These are phyloP conservation scores for Aquilaria yunnanensis DNA, from an alignment of 345 rosid genomes.

Conservation along the genomic window DNA sequence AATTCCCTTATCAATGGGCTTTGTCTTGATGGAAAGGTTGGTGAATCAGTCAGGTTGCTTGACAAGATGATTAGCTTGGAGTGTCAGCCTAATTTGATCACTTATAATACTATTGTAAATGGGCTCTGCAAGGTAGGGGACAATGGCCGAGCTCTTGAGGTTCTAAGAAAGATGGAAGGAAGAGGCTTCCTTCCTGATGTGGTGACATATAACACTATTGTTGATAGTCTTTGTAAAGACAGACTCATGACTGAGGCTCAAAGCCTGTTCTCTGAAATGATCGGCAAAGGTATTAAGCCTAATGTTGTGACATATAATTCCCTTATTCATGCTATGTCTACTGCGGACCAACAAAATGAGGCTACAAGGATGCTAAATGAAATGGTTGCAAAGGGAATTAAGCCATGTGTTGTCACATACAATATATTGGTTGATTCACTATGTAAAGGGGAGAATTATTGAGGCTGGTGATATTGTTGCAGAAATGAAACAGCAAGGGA, in stretches of 20 bases:
- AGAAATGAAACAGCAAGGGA: not conserved
- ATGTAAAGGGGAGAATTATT: constrained; percentile 4
- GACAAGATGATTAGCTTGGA: no score
- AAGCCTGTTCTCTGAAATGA: constrained; percentile 9
- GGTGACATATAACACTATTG: not conserved
- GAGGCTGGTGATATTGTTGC: constrained; percentile 5
- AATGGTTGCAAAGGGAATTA: constrained; percentile 5
- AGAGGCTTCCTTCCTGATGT: not conserved
- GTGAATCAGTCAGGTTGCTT: constrained; percentile 6
- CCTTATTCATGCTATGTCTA: constrained; percentile 1
- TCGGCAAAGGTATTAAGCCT: not conserved
- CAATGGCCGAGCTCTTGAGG: constrained; percentile 10
- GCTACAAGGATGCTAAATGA: constrained; percentile 5
- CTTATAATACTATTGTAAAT: constrained; percentile 8
- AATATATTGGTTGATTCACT: constrained; percentile 11
- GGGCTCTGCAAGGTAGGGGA: constrained; percentile 15
- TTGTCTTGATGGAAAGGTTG: constrained; percentile 5
- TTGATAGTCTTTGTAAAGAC: constrained; percentile 14
- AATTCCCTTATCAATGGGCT: constrained; percentile 15
- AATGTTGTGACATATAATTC: constrained; percentile 10
- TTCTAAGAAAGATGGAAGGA: constrained; percentile 17
- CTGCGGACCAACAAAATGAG: constrained; percentile 3
- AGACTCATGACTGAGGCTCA: constrained; percentile 6
- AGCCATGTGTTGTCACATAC: constrained; percentile 10
- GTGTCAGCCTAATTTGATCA: constrained; percentile 8